Percentiles rank a stretch among this genome's conserved stretches.
phyloP scores from a whole-genome alignment of 2,329 filamentous ascomycete genomes.

The Massarina eburnea region DNA sequence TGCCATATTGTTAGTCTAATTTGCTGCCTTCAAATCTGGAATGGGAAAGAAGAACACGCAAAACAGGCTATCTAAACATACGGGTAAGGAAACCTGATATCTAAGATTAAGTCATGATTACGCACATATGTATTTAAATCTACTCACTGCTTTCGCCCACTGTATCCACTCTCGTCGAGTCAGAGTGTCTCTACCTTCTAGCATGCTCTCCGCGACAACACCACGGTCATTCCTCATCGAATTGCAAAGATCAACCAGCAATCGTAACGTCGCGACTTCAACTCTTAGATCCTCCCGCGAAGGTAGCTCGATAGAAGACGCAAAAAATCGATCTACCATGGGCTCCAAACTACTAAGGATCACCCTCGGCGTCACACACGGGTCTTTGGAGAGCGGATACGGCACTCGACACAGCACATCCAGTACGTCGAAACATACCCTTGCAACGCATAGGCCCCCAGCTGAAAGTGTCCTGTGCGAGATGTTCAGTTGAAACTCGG shows the following conservation, averaged over 20 bases:
- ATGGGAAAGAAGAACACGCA: neutral
- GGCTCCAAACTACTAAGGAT: neutral
- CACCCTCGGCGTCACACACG: neutral
- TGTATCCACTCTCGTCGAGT: neutral
- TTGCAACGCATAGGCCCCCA: too few species aligned
- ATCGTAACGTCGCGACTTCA: neutral
- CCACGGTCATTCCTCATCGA: slow-evolving; percentile 3
- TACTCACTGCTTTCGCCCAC: slow-evolving; percentile 5
- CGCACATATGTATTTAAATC: neutral
- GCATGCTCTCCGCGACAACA: slow-evolving; percentile 1
- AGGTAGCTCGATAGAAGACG: neutral
- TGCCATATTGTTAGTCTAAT: too few species aligned
- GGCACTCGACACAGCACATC: slow-evolving; percentile 4
- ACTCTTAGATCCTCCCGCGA: neutral
- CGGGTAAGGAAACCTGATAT: slow-evolving; percentile 1
- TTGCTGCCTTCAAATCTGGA: too few species aligned
- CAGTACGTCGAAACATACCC: neutral
- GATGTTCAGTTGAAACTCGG: too few species aligned
- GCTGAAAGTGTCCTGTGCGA: too few species aligned
- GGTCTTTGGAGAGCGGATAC: neutral
- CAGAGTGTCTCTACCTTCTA: slow-evolving; percentile 1
- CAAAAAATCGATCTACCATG: slow-evolving; percentile 1
- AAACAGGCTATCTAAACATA: slow-evolving; percentile 1
- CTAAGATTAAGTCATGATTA: neutral
- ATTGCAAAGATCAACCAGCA: slow-evolving; percentile 1